Evolutionary conservation across 2,329 filamentous ascomycete genomes (phyloP).

Genomic region (Epichloe coenophiala): DNA sequence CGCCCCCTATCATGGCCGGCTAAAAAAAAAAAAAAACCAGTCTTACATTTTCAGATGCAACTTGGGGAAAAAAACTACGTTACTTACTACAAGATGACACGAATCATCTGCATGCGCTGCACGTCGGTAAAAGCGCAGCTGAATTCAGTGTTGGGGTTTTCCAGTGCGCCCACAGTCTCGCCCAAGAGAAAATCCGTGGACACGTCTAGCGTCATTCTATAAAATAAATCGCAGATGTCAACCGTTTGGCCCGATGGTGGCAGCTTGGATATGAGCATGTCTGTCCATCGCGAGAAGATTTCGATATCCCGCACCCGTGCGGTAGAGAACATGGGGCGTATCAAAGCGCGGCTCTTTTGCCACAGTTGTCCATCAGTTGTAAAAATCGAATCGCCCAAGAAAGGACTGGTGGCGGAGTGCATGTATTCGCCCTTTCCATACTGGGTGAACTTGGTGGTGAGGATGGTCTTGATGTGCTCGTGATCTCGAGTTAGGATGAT

Average conservation of each 20-base stretch:
- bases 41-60: too few relatives aligned
- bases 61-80: too few relatives aligned
- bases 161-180: conserved; percentile 1
- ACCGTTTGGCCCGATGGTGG: not conserved
- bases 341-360: conserved; percentile 64
- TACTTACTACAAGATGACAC: conserved; percentile 5
- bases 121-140: conserved; percentile 72
- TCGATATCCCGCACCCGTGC: conserved; percentile 72
- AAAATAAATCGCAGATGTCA: conserved; percentile 2
- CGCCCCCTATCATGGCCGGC: too few relatives aligned
- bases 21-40: too few relatives aligned
- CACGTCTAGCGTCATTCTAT: not conserved
- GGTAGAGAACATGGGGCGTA: conserved; percentile 76
- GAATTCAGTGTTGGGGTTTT: conserved; percentile 50
- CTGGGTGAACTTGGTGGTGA: conserved; percentile 71
- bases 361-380: conserved; percentile 66
- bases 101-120: conserved; percentile 49
- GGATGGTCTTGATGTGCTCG: conserved; percentile 79
- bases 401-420: conserved; percentile 60
- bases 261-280: conserved; percentile 3
- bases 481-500: conserved; percentile 66
- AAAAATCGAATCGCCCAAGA: conserved; percentile 62
- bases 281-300: conserved; percentile 46
- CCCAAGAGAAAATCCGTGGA: not conserved
- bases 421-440: conserved; percentile 72